Base-by-base conservation (phyloP, 306 rosid genomes). In the Medicago arabica region DNA sequence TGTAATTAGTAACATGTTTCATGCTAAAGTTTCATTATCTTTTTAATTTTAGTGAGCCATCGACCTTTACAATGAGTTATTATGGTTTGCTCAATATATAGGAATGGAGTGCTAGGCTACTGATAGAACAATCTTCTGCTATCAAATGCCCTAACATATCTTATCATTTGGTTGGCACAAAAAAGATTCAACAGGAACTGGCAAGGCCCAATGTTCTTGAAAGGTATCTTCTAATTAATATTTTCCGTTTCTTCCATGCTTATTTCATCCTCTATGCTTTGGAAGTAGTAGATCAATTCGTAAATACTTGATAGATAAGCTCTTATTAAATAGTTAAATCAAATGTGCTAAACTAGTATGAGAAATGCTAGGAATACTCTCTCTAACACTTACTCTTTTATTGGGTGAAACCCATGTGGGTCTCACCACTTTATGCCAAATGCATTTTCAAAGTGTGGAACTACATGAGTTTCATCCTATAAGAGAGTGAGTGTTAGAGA, bases 121-220 rank as follows among this genome's bases (percentile, higher is more conserved):
- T 92, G 58, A 82, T 90, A 79, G 97, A 94, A 85, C 92, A 78
- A 77, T 94, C 98, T 75, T 94, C 97, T 71, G 92, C 98, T 40
- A 66, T 92, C 82, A 94, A 92, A 80, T 92, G 96, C 82, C 97
- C 98, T 59, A 87, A 96, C 54, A 89, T 94, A 80, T 90, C 96
- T 70, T 94, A 94, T 88, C 98, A 94, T 78, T 80, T 94, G 76
- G 91, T 63, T 36, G 98, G 98, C 73, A 83, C 97, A 41, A 94
- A 94, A 75, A 94, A 88, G 86, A 85, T 94, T 88, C 98, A 94
- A 76, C 96, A 94, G 75, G 98, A 94, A 80, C 97, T 94, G 60
- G 90, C 95, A 59, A 90, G 83, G 76, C 96, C 98, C 16, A 43
- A 79, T 71, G 87, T 92, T 71, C 97, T 94, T 70, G 98, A 94